These are phyloP conservation scores for Pseudocercospora pini-densiflorae DNA, from an alignment of 2,329 filamentous ascomycete genomes.

Conservation along the genomic window DNA sequence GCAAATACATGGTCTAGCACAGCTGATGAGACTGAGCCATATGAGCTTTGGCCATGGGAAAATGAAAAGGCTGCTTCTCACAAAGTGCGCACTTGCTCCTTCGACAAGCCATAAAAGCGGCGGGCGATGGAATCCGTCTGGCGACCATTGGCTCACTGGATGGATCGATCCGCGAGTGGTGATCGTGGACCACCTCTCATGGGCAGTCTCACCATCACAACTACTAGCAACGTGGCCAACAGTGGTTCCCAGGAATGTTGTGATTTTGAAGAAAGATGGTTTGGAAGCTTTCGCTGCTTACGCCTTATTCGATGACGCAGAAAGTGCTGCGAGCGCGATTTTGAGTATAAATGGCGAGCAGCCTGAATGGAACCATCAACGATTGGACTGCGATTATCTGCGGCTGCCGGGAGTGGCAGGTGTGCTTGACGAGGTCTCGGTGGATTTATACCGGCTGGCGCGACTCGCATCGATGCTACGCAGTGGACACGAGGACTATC, in stretches of 20 bases:
- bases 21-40: slow-evolving; percentile 25
- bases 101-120: background rate
- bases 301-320: slow-evolving; percentile 19
- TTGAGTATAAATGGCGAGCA: slow-evolving; percentile 19
- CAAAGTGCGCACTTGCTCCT: slow-evolving; percentile 22
- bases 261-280: background rate
- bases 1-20: slow-evolving; percentile 26
- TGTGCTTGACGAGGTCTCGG: slow-evolving; percentile 4
- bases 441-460: slow-evolving; percentile 20
- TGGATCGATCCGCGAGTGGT: slow-evolving; percentile 21
- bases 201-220: slow-evolving; percentile 4
- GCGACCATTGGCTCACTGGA: slow-evolving; percentile 20
- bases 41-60: slow-evolving; percentile 24
- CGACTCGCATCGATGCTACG: background rate
- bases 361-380: slow-evolving; percentile 22
- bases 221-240: background rate
- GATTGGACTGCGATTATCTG: slow-evolving; percentile 24
- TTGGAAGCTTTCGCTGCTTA: slow-evolving; percentile 11
- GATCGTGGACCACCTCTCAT: slow-evolving; percentile 20
- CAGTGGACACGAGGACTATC: background rate
- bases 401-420: slow-evolving; percentile 17
- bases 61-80: slow-evolving; percentile 22
- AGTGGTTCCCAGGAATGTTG: background rate
- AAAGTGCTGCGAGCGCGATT: slow-evolving; percentile 17
- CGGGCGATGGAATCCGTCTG: slow-evolving; percentile 24